Base-by-base conservation (phyloP, 164 flowering plant species). In the Tetrastigma voinierianum region DNA sequence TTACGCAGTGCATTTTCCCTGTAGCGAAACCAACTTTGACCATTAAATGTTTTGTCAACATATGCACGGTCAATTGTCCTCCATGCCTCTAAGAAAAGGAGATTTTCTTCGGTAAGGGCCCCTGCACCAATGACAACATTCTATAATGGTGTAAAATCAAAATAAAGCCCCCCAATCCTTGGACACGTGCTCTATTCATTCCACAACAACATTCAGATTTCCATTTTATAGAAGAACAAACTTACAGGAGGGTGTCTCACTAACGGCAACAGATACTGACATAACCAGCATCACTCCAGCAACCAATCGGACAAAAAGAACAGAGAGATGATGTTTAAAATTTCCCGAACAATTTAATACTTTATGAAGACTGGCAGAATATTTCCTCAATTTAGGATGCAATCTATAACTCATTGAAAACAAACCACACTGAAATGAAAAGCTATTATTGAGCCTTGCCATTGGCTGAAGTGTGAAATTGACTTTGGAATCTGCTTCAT, bases 71-170 rank as follows among this genome's bases (percentile, higher is more conserved):
- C 97, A 66, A 95, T 82, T 10, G 90, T 89, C 66, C 96, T 87
- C 99, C 99, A 95, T 9, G 97, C 99, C 81, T 95, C 99, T 72
- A 95, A 67, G 78, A 95, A 95, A 60, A 95, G 86, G 59, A 89
- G 91, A 81, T 95, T 91, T 77, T 90, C 98, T 78, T 95, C 94
- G n/a, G 83, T 81, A 23, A 95, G 89, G 10, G 96, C 93, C 89
- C 77, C 98, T 95, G 57, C 68, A 75, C 24, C 10, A 17, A 49
- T 21, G 18, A 49, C 5, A n/a, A 18, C 46, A 54, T 9, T 12
- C 20, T 44, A 20, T 25, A 47, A 61, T 20, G 60, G 47, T 4
- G 54, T 24, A 44, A 19, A 49, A 24, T 17, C 9, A 3, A 51
- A 54, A 17, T 5, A 44, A 51, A 12, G 40, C 40, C 32, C 9